phyloP scores from a whole-genome alignment of 2,329 filamentous ascomycete species.

The Aaosphaeria pasadenensis region DNA sequence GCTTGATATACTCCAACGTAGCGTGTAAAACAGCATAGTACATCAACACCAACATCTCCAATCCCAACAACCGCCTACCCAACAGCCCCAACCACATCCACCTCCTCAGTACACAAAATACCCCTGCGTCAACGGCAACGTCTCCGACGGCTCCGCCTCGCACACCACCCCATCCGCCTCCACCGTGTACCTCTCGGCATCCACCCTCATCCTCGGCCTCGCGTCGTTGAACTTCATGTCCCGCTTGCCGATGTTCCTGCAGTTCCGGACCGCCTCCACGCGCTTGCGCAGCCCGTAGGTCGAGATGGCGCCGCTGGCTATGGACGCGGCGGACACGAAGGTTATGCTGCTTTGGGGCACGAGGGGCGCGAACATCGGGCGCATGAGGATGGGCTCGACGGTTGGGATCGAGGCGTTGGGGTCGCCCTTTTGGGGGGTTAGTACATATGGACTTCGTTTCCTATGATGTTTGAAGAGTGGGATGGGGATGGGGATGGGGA shows the following conservation, averaged over 20 bases:
- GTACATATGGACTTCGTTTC: background rate
- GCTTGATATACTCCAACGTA: no score
- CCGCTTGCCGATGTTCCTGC: conserved; percentile 71
- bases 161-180: conserved; percentile 78
- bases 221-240: conserved; percentile 89
- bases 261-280: conserved; percentile 74
- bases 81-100: background rate
- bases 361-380: conserved; percentile 80
- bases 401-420: conserved; percentile 68
- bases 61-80: background rate
- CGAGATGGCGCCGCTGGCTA: conserved; percentile 64
- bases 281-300: conserved; percentile 75
- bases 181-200: conserved; percentile 85
- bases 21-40: no score
- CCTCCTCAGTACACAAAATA: conserved; percentile 67
- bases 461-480: background rate
- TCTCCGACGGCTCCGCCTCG: conserved; percentile 67
- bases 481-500: no score
- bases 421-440: conserved; percentile 37
- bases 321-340: conserved; percentile 75
- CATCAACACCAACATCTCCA: background rate
- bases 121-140: conserved; percentile 71
- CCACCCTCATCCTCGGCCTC: conserved; percentile 85
- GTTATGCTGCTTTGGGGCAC: conserved; percentile 72
- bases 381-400: conserved; percentile 77